phyloP scores from a whole-genome alignment of 2,329 filamentous ascomycete genomes.

The Apiospora phragmitis region DNA sequence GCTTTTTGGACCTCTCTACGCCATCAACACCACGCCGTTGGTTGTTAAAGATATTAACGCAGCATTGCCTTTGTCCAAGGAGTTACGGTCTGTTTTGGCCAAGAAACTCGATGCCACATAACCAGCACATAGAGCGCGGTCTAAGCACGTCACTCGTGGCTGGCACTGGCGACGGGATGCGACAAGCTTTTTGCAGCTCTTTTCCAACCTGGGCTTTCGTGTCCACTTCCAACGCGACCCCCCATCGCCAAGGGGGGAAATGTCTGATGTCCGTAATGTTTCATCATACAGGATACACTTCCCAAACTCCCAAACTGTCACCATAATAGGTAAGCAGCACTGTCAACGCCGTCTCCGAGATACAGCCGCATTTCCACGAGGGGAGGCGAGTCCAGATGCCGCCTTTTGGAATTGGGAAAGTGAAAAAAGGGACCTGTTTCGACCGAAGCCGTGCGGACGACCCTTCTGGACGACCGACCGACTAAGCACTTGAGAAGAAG shows the following conservation, averaged over 20 bases:
- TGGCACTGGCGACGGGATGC: neutral
- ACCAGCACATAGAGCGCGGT: neutral
- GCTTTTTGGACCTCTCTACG: neutral
- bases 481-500: neutral
- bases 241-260: neutral
- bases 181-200: slow-evolving; percentile 10
- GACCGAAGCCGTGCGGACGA: neutral
- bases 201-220: neutral
- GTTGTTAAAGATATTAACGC: neutral
- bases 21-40: neutral
- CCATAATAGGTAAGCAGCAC: neutral
- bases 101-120: neutral
- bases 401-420: neutral
- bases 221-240: neutral
- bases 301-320: neutral
- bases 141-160: neutral
- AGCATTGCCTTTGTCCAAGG: neutral
- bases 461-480: too few species aligned
- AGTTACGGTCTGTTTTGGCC: slow-evolving; percentile 14
- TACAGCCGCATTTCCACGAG: neutral
- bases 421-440: neutral
- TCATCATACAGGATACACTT: neutral
- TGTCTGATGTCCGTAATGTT: neutral
- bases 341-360: neutral
- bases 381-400: neutral